Evolutionary conservation across 768 basidiomycete genomes (phyloP).

Genomic region (Flagelloscypha sp.): DNA sequence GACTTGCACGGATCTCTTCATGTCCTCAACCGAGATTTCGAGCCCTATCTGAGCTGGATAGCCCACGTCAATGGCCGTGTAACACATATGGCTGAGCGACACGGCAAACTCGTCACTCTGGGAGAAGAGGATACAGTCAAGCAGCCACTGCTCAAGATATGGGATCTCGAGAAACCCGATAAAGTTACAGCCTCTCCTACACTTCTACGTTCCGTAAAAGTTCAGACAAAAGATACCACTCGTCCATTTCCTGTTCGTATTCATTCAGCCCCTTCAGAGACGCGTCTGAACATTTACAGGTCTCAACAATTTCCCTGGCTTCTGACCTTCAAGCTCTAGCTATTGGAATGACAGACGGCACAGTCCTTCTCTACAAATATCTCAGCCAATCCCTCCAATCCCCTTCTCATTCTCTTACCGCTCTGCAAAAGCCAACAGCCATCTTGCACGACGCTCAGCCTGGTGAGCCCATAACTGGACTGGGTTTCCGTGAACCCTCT

Average conservation of each 20-base stretch:
- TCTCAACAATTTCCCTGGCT: slow-evolving; percentile 76
- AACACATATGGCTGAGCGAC: slow-evolving; percentile 78
- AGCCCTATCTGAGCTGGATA: slow-evolving; percentile 64
- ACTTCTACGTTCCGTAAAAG: slow-evolving; percentile 66
- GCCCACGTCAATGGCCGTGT: slow-evolving; percentile 75
- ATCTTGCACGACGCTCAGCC: slow-evolving; percentile 82
- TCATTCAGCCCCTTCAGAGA: slow-evolving; percentile 1
- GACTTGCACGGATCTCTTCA: slow-evolving; percentile 84
- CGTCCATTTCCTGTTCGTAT: slow-evolving; percentile 67
- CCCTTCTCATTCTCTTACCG: slow-evolving; percentile 49
- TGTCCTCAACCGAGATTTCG: slow-evolving; percentile 66
- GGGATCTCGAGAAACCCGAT: slow-evolving; percentile 73
- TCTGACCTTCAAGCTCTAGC: slow-evolving; percentile 75
- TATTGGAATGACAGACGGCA: slow-evolving; percentile 91
- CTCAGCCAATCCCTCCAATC: slow-evolving; percentile 83
- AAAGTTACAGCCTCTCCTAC: slow-evolving; percentile 54
- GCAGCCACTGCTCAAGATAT: slow-evolving; percentile 74
- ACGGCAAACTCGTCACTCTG: slow-evolving; percentile 77
- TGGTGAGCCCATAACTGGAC: slow-evolving; percentile 84
- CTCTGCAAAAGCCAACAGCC: slow-evolving; percentile 78
- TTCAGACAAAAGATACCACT: slow-evolving; percentile 66
- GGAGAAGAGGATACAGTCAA: slow-evolving; percentile 73
- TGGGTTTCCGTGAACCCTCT: slow-evolving; percentile 73
- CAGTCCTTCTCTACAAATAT: slow-evolving; percentile 85
- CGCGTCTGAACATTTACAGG: slow-evolving; percentile 28